Base-by-base conservation (phyloP, 2,329 filamentous ascomycete species). In the Orbilia brochopaga region DNA sequence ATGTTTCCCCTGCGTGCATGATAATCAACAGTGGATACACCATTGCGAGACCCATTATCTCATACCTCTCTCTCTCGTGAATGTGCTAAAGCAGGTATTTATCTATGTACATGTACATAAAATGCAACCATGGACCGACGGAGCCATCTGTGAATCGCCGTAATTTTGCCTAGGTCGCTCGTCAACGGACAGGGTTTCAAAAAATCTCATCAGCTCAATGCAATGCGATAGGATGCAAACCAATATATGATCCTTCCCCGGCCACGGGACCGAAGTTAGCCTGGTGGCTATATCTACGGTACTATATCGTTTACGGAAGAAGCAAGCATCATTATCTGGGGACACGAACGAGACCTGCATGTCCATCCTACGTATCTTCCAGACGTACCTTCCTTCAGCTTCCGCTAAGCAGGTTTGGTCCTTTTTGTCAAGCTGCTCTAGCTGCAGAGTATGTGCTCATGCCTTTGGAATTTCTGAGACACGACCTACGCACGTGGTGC, bases 401-500 rank as follows among this genome's bases (percentile, higher is more conserved):
- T 44, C 35, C 52, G 32, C 48, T 53, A 27, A 37, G 5, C 27
- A 52, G 15, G 21, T 24, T 64, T 57, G 13, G 21, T 65, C 54
- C 44, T 27, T 52, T 65, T 52, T 56, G 30, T 65, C 21, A 52
- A 46, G 53, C 56, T 58, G 53, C 65, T 69, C 55, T 60, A 32
- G 19, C 37, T 56, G 54, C 40, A 32, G 50, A 40, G 59, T 35
- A 51, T 56, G n/a, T n/a, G n/a, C n/a, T n/a, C n/a, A n/a, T n/a
- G 60, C 51, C 50, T 54, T 59, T 44, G 66, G 55, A 30, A 53
- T 58, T 50, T 64, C 53, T 72, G 44, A 72, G 56, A 72, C 66
- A 65, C 51, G 48, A 64, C 19, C n/a, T 24, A 69, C 53, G 64
- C 66, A 63, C 58, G 66, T 72, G 66, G 59, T 70, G 59, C 60